Evolutionary conservation across 2,329 filamentous ascomycete species (phyloP).

Genomic region (Neopestalotiopsis sp.): DNA sequence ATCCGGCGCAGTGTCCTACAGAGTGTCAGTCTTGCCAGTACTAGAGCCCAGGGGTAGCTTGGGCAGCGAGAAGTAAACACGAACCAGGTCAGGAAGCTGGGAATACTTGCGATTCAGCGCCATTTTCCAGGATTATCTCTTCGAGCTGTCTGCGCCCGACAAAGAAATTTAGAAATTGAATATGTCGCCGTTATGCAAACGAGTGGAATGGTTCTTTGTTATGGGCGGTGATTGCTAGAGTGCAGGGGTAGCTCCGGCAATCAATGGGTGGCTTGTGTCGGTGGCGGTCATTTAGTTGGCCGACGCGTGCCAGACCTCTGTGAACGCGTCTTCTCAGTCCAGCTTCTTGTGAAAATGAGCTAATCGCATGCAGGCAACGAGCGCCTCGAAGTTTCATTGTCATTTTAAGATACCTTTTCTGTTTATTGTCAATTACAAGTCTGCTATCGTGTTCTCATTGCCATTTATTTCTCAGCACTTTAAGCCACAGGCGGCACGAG

Average conservation of each 20-base stretch:
- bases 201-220: background rate
- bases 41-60: conserved; percentile 19
- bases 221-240: background rate
- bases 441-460: background rate
- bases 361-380: background rate
- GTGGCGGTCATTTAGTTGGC: background rate
- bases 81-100: conserved; percentile 78
- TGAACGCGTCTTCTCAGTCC: background rate
- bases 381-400: no score
- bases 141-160: no score
- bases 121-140: conserved; percentile 50
- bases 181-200: background rate
- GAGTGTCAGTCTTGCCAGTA: conserved; percentile 26
- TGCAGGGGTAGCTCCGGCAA: conserved; percentile 10
- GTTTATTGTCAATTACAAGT: background rate
- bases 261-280: background rate
- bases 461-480: no score
- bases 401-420: no score
- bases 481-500: no score
- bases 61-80: conserved; percentile 25
- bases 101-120: conserved; percentile 83
- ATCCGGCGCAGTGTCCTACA: conserved; percentile 86
- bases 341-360: background rate
- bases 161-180: no score
- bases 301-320: conserved; percentile 9